Percentiles rank a stretch among this genome's conserved stretches.
phyloP scores from a whole-genome alignment of 306 rosid genomes.

The Lathyrus oleraceus region DNA sequence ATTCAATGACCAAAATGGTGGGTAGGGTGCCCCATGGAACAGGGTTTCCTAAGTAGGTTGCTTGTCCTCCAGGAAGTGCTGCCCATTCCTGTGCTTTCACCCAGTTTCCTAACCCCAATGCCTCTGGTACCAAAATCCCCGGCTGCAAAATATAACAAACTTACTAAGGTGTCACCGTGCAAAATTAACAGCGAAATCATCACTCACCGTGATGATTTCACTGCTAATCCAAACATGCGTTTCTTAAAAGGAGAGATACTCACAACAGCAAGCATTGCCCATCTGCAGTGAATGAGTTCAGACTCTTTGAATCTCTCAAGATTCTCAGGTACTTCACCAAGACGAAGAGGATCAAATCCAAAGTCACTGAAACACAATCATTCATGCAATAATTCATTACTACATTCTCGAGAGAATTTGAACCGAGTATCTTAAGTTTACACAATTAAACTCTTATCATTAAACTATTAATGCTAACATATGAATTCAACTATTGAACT shows the following conservation, averaged over 20 bases:
- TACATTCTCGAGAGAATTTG: no score
- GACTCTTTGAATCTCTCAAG: slow-evolving; percentile 97
- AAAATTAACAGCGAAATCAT: no score
- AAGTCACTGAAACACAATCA: slow-evolving; percentile 61
- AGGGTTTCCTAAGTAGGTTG: slow-evolving; percentile 93
- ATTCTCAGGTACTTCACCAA: slow-evolving; percentile 95
- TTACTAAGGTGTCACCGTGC: background rate
- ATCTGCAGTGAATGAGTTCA: slow-evolving; percentile 98
- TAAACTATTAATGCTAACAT: no score
- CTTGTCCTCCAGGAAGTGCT: slow-evolving; percentile 91
- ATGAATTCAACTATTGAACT: no score
- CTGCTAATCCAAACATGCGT: background rate
- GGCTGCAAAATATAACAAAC: slow-evolving; percentile 58
- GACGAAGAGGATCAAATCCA: slow-evolving; percentile 84
- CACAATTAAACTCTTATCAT: no score
- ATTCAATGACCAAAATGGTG: slow-evolving; percentile 84
- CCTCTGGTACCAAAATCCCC: slow-evolving; percentile 94
- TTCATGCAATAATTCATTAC: background rate
- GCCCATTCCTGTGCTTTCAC: slow-evolving; percentile 99
- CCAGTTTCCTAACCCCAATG: slow-evolving; percentile 95
- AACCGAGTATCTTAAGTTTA: no score
- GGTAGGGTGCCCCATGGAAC: slow-evolving; percentile 99
- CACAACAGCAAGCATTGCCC: slow-evolving; percentile 99
- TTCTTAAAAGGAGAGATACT: slow-evolving; percentile 33
- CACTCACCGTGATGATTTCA: background rate